A percentile compares a stretch with the other conserved stretches of the same genome.
Conservation (phyloP, 495 filamentous ascomycete species). For the Chaetomium tenue region DNA sequence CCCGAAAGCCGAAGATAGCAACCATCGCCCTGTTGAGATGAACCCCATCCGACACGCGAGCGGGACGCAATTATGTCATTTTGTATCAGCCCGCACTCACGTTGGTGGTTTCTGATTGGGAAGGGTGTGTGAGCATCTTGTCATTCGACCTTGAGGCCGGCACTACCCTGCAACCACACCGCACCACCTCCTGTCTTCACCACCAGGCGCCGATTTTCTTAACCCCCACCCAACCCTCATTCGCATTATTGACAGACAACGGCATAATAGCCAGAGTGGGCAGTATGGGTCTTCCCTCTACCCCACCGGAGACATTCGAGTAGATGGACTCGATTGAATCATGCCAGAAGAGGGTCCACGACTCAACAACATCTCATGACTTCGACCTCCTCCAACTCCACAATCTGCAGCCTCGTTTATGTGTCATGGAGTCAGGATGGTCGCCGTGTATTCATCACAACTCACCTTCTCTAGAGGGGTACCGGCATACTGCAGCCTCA, state of each 20-base stretch:
- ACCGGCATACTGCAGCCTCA: slow-evolving; percentile 10
- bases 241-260: not conserved
- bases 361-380: not conserved
- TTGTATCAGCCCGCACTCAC: slow-evolving; percentile 1
- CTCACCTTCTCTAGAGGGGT: not conserved
- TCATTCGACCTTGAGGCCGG: slow-evolving; percentile 14
- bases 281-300: too few species aligned
- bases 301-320: too few species aligned
- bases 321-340: too few species aligned
- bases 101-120: slow-evolving; percentile 14
- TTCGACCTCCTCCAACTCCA: not conserved
- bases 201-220: not conserved
- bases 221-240: not conserved
- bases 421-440: not conserved
- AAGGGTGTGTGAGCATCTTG: slow-evolving; percentile 9
- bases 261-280: too few species aligned
- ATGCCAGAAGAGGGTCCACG: too few species aligned
- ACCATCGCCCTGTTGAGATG: not conserved
- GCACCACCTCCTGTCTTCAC: slow-evolving; percentile 6
- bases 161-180: slow-evolving; percentile 17
- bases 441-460: not conserved
- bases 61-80: slow-evolving; percentile 25
- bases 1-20: slow-evolving; percentile 5
- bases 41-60: not conserved
- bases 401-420: not conserved